Evolutionary conservation across 345 rosid genomes (phyloP).

Genomic region (Adansonia digitata): DNA sequence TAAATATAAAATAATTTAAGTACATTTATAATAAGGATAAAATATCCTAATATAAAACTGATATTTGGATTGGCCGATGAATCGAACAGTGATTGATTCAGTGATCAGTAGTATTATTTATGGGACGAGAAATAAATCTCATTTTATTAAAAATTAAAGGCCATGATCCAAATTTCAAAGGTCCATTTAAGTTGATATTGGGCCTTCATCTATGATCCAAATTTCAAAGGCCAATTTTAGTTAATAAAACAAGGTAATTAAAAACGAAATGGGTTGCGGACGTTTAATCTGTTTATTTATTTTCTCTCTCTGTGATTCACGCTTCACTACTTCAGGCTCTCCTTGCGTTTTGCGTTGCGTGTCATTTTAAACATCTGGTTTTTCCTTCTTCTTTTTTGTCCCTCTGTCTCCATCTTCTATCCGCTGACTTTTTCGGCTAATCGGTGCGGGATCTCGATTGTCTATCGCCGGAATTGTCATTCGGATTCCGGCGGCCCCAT

Average conservation of each 20-base stretch:
- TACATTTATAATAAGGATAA: too few relatives aligned
- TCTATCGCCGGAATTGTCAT: constrained; percentile 5
- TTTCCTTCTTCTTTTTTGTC: neutral
- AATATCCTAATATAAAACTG: too few relatives aligned
- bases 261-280: neutral
- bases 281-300: neutral
- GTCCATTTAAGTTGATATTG: neutral
- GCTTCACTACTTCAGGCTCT: neutral
- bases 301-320: neutral
- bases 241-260: neutral
- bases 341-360: neutral
- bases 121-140: too few relatives aligned
- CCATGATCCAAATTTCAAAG: neutral
- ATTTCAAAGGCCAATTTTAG: neutral
- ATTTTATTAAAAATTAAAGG: too few relatives aligned
- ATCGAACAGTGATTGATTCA: too few relatives aligned
- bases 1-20: too few relatives aligned
- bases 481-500: constrained; percentile 6
- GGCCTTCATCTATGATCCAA: neutral
- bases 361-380: neutral
- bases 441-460: constrained; percentile 10
- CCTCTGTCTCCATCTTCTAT: constrained; percentile 5
- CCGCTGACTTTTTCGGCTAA: constrained; percentile 17
- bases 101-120: too few relatives aligned
- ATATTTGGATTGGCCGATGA: too few relatives aligned